Evolutionary conservation across 2,329 filamentous ascomycete species (phyloP).

Genomic region (Neonectria neomacrospora): DNA sequence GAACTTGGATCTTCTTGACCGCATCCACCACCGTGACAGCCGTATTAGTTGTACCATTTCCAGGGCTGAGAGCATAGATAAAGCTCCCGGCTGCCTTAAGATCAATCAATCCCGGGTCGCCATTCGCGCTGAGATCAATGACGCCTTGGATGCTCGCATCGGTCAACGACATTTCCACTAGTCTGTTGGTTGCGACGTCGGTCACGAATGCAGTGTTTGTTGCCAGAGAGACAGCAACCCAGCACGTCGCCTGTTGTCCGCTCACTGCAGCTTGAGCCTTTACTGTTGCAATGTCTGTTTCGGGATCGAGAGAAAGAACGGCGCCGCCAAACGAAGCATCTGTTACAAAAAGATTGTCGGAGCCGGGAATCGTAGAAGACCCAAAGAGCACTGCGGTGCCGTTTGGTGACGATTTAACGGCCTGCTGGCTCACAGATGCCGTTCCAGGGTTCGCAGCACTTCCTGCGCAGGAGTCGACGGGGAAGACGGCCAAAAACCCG

Average conservation of each 20-base stretch:
- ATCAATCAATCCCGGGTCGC: constrained; percentile 67
- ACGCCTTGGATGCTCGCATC: constrained; percentile 59
- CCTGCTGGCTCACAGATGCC: constrained; percentile 29
- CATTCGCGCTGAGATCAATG: constrained; percentile 57
- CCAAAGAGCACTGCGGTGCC: constrained; percentile 71
- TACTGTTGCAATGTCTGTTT: constrained; percentile 46
- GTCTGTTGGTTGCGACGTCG: constrained; percentile 61
- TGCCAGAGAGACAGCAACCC: constrained; percentile 61
- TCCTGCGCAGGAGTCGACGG: constrained; percentile 50
- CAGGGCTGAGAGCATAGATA: constrained; percentile 67
- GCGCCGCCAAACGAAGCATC: constrained; percentile 69
- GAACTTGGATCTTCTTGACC: constrained; percentile 43
- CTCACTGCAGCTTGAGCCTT: constrained; percentile 55
- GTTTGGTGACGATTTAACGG: constrained; percentile 55
- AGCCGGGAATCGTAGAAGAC: constrained; percentile 57
- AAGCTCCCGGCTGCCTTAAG: constrained; percentile 62
- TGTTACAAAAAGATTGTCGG: constrained; percentile 61
- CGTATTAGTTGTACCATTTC: constrained; percentile 56
- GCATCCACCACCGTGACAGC: constrained; percentile 54
- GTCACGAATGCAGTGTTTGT: constrained; percentile 68
- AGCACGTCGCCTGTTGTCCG: constrained; percentile 68
- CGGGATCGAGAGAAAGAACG: constrained; percentile 56
- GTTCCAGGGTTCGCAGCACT: not conserved
- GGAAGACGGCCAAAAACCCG: constrained; percentile 65
- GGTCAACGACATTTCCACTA: constrained; percentile 66